phyloP scores from a whole-genome alignment of 495 filamentous ascomycete species.

The Penicillium atrosanguineum region DNA sequence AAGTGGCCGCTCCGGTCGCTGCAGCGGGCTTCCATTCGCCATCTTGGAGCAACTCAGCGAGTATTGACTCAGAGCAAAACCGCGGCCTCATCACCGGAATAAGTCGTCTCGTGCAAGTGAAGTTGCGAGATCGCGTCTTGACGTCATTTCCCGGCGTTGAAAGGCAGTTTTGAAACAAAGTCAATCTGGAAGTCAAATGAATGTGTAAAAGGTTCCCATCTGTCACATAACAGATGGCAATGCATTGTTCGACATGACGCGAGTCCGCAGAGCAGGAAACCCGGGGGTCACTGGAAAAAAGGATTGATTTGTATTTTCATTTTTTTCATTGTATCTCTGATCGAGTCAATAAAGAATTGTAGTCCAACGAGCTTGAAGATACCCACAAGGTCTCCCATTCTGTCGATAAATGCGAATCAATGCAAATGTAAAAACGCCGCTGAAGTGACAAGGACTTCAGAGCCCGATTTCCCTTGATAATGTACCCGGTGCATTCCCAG shows the following conservation, averaged over 20 bases:
- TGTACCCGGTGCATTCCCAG: background rate
- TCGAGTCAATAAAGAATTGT: background rate
- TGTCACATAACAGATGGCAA: too few relatives aligned
- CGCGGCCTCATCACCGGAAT: background rate
- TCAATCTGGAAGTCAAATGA: background rate
- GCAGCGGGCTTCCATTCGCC: background rate
- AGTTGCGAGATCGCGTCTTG: background rate
- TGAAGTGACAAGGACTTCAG: background rate
- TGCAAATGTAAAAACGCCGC: background rate
- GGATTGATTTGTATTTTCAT: background rate
- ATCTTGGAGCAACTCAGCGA: background rate
- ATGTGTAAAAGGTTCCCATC: background rate
- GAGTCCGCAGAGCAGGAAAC: background rate
- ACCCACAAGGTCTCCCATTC: background rate
- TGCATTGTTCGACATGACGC: too few relatives aligned
- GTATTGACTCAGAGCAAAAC: too few relatives aligned
- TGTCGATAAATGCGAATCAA: background rate
- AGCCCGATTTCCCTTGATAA: background rate
- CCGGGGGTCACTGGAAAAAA: too few relatives aligned
- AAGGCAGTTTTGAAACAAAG: background rate
- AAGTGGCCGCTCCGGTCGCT: slow-evolving; percentile 8
- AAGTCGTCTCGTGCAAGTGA: background rate
- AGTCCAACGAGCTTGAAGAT: background rate
- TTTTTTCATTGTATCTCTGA: background rate
- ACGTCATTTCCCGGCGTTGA: background rate